These are phyloP conservation scores for Cystobasidium ongulense DNA, from an alignment of 768 basidiomycete genomes.

Conservation along the genomic window DNA sequence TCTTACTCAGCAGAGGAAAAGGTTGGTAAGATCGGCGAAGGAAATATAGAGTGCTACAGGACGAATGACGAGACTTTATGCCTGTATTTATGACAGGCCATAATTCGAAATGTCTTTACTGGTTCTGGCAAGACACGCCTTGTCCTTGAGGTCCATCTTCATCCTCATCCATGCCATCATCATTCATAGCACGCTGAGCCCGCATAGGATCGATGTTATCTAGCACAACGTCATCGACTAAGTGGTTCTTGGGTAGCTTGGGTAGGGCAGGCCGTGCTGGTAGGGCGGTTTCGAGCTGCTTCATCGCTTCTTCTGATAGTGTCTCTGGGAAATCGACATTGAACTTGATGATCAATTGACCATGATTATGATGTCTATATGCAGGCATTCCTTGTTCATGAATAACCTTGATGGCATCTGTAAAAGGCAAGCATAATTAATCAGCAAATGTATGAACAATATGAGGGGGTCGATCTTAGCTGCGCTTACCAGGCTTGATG, in stretches of 20 bases:
- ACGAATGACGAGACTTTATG: background rate
- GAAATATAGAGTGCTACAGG: background rate
- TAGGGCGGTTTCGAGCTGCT: constrained; percentile 72
- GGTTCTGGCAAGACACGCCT: constrained; percentile 32
- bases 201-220: constrained; percentile 61
- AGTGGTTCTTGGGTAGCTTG: constrained; percentile 52
- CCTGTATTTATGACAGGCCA: too few species aligned
- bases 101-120: background rate
- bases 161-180: constrained; percentile 73
- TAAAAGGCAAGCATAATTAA: constrained; percentile 17
- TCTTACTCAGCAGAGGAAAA: too few species aligned
- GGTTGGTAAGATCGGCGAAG: too few species aligned
- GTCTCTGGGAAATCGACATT: constrained; percentile 79
- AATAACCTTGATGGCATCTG: constrained; percentile 83
- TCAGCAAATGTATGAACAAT: constrained; percentile 27
- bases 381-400: constrained; percentile 97
- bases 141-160: constrained; percentile 54
- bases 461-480: background rate
- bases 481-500: constrained; percentile 74
- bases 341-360: constrained; percentile 82
- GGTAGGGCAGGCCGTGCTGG: constrained; percentile 59
- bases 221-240: constrained; percentile 75
- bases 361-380: constrained; percentile 90
- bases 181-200: constrained; percentile 54
- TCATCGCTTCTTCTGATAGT: constrained; percentile 60